A percentile compares a stretch with the other conserved stretches of the same genome.
phyloP scores from a whole-genome alignment of 768 basidiomycete species.

The Suillus subalutaceus region DNA sequence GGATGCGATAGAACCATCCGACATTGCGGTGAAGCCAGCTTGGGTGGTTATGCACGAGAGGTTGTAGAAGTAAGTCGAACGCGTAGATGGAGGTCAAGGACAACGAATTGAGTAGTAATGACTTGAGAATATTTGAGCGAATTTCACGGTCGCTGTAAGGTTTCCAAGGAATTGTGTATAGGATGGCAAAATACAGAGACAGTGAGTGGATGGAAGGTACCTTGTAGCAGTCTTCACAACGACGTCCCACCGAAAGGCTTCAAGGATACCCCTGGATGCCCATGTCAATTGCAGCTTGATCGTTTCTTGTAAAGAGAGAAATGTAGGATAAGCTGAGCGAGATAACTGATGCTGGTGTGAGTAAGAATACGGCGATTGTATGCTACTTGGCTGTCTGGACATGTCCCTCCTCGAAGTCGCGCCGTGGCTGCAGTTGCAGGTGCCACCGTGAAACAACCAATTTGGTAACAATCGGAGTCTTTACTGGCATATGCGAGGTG shows the following conservation, averaged over 20 bases:
- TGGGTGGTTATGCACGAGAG: constrained; percentile 62
- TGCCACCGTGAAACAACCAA: background rate
- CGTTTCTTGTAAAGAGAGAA: constrained; percentile 66
- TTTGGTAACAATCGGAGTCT: constrained; percentile 2
- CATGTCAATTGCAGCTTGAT: constrained; percentile 61
- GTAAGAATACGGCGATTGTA: constrained; percentile 28
- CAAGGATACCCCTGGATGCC: constrained; percentile 60
- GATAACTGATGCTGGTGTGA: constrained; percentile 36
- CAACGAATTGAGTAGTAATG: constrained; percentile 68
- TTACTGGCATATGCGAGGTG: background rate
- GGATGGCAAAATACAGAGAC: constrained; percentile 14
- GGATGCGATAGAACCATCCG: constrained; percentile 72
- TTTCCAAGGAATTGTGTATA: constrained; percentile 10
- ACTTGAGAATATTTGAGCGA: constrained; percentile 74
- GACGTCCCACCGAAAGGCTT: constrained; percentile 74
- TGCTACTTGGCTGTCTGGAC: constrained; percentile 25
- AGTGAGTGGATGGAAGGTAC: constrained; percentile 40
- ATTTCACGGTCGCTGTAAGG: constrained; percentile 71
- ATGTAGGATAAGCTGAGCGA: constrained; percentile 65
- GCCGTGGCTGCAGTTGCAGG: background rate
- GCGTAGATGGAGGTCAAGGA: constrained; percentile 73
- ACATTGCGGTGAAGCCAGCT: constrained; percentile 74
- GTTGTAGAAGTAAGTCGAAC: constrained; percentile 74
- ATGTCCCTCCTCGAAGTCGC: constrained; percentile 18
- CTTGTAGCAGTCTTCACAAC: constrained; percentile 59